Percentiles rank a stretch among this genome's conserved stretches.
phyloP scores from a whole-genome alignment of 306 rosid species.

The Begonia peltatifolia region DNA sequence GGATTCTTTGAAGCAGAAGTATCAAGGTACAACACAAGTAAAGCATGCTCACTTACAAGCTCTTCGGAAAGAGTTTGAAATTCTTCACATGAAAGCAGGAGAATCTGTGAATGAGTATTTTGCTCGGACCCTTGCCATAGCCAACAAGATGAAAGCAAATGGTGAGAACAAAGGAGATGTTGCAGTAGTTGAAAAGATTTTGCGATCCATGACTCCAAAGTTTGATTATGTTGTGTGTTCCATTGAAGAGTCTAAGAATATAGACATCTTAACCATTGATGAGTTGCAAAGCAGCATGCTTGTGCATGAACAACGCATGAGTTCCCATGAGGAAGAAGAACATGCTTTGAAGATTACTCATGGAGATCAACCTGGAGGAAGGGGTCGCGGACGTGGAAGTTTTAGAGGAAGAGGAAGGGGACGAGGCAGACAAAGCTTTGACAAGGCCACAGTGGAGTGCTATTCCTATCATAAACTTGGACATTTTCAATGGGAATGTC shows the following conservation, averaged over 20 bases:
- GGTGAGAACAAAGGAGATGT: conserved; percentile 1
- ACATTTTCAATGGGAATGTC: too few relatives aligned
- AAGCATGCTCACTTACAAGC: conserved; percentile 1
- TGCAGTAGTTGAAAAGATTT: conserved; percentile 1
- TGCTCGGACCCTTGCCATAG: too few relatives aligned
- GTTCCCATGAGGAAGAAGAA: not conserved
- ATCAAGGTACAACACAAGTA: not conserved
- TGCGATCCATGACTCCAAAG: conserved; percentile 6
- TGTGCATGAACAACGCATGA: conserved; percentile 4
- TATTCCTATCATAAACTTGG: too few relatives aligned
- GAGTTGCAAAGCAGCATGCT: conserved; percentile 3
- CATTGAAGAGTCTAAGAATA: conserved; percentile 1
- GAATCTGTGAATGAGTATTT: not conserved
- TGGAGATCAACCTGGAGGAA: not conserved
- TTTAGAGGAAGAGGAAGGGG: conserved; percentile 2
- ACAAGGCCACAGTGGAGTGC: too few relatives aligned
- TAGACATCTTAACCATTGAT: conserved; percentile 3
- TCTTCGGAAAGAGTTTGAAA: too few relatives aligned
- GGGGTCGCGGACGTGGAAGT: conserved; percentile 2
- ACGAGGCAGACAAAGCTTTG: not conserved
- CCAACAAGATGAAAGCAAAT: conserved; percentile 8
- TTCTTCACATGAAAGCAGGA: not conserved
- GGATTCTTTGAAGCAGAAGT: conserved; percentile 4
- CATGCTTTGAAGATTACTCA: not conserved
- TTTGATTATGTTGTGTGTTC: too few relatives aligned